A percentile compares a stretch with the other conserved stretches of the same genome.
Conservation (phyloP, 495 filamentous ascomycete species). For the Pseudotulostoma volvatum region DNA sequence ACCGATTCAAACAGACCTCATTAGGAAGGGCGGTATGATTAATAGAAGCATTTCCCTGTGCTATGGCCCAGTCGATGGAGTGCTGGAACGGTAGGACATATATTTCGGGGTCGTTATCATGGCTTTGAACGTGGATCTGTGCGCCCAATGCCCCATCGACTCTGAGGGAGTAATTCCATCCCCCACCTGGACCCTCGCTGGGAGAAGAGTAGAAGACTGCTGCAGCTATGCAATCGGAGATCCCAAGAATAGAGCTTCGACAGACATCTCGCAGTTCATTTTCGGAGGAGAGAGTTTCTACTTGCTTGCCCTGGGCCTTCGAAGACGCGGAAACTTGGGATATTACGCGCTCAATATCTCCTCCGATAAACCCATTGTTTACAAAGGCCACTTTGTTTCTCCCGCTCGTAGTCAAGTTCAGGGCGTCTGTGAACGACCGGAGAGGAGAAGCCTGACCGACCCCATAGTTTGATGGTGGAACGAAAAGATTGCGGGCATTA, state of each 20-base stretch:
- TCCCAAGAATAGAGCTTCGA: conserved; percentile 49
- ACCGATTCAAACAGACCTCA: conserved; percentile 8
- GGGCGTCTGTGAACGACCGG: conserved; percentile 40
- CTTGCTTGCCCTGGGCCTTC: conserved; percentile 34
- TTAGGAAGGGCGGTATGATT: conserved; percentile 25
- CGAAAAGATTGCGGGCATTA: conserved; percentile 46
- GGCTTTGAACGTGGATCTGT: conserved; percentile 36
- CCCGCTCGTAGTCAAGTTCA: conserved; percentile 32
- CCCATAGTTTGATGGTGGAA: conserved; percentile 49
- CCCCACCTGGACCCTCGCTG: conserved; percentile 39
- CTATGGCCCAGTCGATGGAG: conserved; percentile 59
- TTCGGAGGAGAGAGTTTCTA: conserved; percentile 34
- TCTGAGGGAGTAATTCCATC: conserved; percentile 79
- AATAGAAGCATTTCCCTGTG: conserved; percentile 26
- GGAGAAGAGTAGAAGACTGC: conserved; percentile 61
- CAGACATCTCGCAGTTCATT: conserved; percentile 43
- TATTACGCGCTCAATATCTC: conserved; percentile 59
- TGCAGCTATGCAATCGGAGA: conserved; percentile 57
- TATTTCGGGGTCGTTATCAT: conserved; percentile 51
- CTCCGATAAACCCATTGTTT: conserved; percentile 51
- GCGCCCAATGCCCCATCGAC: conserved; percentile 47
- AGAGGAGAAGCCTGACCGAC: conserved; percentile 41
- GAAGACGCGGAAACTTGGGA: conserved; percentile 37
- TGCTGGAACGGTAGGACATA: conserved; percentile 65
- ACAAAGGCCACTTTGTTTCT: conserved; percentile 62